These are phyloP conservation scores for Coemansia sp. DNA, from an alignment of 192 early-diverging fungal species.

Conservation along the genomic window DNA sequence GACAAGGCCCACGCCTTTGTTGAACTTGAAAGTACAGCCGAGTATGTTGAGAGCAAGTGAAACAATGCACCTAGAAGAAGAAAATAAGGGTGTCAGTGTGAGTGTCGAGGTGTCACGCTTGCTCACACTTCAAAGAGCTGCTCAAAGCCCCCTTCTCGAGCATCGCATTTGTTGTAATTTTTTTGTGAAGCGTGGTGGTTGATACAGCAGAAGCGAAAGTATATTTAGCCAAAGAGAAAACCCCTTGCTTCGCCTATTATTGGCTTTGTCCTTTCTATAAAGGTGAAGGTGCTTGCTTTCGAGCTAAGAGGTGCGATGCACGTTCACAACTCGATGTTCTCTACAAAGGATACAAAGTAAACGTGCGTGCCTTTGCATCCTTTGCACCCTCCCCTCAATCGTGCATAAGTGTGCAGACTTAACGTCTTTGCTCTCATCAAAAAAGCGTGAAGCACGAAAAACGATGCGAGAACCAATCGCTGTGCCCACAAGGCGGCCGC, in stretches of 20 bases:
- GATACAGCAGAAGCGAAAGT: not conserved
- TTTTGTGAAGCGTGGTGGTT: not conserved
- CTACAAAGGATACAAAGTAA: slow-evolving; percentile 5
- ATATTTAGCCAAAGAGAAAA: not conserved
- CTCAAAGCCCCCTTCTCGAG: not conserved
- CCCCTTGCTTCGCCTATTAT: not conserved
- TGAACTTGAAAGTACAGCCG: not conserved
- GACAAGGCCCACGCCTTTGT: not conserved
- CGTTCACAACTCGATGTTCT: not conserved
- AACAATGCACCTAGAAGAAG: not conserved
- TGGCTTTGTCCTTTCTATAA: not conserved
- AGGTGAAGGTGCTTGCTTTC: not conserved
- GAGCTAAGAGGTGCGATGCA: not conserved
- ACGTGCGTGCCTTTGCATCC: not conserved
- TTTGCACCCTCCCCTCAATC: slow-evolving; percentile 3
- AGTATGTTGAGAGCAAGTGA: not conserved
- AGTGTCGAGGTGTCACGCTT: not conserved
- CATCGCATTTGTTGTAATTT: not conserved
- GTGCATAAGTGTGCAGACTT: not conserved
- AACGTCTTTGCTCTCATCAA: not conserved
- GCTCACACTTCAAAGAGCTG: not conserved
- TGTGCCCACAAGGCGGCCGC: not conserved
- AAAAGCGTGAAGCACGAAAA: not conserved
- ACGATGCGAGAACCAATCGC: slow-evolving; percentile 4
- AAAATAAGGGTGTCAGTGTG: not conserved